Evolutionary conservation across 1,284 basidiomycete species (phyloP).

Genomic region (Hymenochaete sp.): DNA sequence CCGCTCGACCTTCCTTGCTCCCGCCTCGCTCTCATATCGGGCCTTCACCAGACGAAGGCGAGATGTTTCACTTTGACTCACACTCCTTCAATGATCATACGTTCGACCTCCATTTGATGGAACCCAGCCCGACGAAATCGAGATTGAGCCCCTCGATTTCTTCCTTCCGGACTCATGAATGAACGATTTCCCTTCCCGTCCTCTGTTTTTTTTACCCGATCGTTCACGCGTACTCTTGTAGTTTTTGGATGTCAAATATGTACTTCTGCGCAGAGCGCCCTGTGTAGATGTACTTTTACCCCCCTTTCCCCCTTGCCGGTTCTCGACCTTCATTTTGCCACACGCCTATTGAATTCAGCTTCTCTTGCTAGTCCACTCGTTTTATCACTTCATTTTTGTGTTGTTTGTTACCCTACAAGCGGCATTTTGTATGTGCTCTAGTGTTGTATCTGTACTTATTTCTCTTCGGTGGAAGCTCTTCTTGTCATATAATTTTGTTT

Average conservation of each 20-base stretch:
- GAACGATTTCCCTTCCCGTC: too few species aligned
- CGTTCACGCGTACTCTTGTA: too few species aligned
- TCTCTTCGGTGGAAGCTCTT: background rate
- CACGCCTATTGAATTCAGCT: too few species aligned
- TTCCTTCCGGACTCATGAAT: too few species aligned
- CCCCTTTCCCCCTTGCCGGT: too few species aligned
- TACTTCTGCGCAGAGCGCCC: too few species aligned
- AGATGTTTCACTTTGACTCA: conserved; percentile 9
- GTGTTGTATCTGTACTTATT: conserved; percentile 4
- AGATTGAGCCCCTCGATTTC: conserved; percentile 4
- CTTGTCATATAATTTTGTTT: conserved; percentile 3
- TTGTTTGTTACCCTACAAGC: conserved; percentile 1
- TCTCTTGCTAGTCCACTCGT: too few species aligned
- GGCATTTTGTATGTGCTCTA: conserved; percentile 2
- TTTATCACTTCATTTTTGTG: background rate
- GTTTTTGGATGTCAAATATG: too few species aligned
- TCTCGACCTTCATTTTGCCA: too few species aligned
- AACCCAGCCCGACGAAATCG: conserved; percentile 3
- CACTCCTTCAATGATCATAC: background rate
- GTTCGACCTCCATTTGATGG: conserved; percentile 1
- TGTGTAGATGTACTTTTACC: too few species aligned
- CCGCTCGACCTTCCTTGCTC: conserved; percentile 6
- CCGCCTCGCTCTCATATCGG: conserved; percentile 9
- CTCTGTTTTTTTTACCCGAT: too few species aligned
- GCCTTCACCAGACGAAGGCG: conserved; percentile 9